Evolutionary conservation across 139 green algal genomes (phyloP).

Genomic region (Gonium pectorale): DNA sequence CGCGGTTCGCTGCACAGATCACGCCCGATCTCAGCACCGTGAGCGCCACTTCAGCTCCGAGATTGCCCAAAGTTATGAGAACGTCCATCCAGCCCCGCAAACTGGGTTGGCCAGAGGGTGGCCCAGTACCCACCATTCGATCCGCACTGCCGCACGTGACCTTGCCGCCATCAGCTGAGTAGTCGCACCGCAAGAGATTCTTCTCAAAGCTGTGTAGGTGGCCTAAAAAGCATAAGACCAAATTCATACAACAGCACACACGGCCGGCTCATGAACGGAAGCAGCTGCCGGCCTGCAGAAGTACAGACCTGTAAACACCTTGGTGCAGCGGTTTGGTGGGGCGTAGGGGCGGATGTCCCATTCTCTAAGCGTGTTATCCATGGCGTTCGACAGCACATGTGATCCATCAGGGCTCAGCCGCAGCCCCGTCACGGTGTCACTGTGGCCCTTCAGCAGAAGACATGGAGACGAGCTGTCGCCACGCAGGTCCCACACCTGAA

Average conservation of each 20-base stretch:
- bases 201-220: constrained; percentile 94
- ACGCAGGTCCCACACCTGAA: constrained; percentile 89
- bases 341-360: constrained; percentile 90
- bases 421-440: constrained; percentile 89
- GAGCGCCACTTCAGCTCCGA: too few relatives aligned
- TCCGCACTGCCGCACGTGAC: constrained; percentile 90
- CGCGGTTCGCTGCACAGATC: too few relatives aligned
- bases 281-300: too few relatives aligned
- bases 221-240: too few relatives aligned
- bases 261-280: too few relatives aligned
- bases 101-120: constrained; percentile 72
- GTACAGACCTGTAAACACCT: constrained; percentile 65
- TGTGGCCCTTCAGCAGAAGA: constrained; percentile 82
- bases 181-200: constrained; percentile 93
- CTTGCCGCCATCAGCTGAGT: constrained; percentile 86
- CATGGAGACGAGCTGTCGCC: constrained; percentile 69
- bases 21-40: too few relatives aligned
- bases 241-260: too few relatives aligned
- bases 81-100: constrained; percentile 47
- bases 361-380: constrained; percentile 95
- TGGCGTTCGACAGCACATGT: constrained; percentile 95
- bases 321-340: constrained; percentile 86
- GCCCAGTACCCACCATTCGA: constrained; percentile 89
- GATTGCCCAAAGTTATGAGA: too few relatives aligned
- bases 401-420: constrained; percentile 84